phyloP scores from a whole-genome alignment of 225 moss, liverwort and hornwort species.

The Neckera pumila region DNA sequence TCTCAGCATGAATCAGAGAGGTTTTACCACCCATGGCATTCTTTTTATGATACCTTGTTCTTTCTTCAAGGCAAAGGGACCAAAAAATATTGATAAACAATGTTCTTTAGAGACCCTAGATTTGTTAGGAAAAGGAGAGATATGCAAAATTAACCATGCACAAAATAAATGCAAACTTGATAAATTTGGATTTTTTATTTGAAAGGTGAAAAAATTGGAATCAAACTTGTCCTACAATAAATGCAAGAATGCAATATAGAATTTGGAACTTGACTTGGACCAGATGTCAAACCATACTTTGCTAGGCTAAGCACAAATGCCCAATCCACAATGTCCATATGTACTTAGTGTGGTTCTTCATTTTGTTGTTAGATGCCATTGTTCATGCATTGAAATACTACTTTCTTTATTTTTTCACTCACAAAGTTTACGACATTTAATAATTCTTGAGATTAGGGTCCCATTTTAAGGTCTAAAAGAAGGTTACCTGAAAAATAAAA shows the following conservation, averaged over 20 bases:
- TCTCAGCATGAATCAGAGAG: not conserved
- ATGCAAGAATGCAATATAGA: not conserved
- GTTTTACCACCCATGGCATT: not conserved
- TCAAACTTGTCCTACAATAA: rapidly evolving
- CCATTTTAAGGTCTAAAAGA: too few relatives aligned
- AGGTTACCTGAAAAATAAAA: too few relatives aligned
- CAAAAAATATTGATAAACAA: not conserved
- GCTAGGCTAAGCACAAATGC: not conserved
- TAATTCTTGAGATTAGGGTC: too few relatives aligned
- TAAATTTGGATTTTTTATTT: not conserved
- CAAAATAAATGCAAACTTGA: rapidly evolving
- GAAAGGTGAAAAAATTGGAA: not conserved
- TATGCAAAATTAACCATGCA: rapidly evolving
- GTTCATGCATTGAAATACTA: not conserved
- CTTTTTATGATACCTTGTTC: not conserved
- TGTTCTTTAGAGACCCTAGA: not conserved
- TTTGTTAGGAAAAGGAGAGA: not conserved
- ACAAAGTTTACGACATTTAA: too few relatives aligned
- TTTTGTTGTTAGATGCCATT: not conserved
- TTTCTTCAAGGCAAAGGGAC: not conserved
- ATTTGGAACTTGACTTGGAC: rapidly evolving
- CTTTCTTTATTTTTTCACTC: not conserved
- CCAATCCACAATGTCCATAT: not conserved
- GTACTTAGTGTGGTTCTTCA: not conserved
- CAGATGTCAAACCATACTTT: rapidly evolving